These are phyloP conservation scores for Gracilaria gracilis DNA, from an alignment of 23 red algal genomes.

Conservation along the genomic window DNA sequence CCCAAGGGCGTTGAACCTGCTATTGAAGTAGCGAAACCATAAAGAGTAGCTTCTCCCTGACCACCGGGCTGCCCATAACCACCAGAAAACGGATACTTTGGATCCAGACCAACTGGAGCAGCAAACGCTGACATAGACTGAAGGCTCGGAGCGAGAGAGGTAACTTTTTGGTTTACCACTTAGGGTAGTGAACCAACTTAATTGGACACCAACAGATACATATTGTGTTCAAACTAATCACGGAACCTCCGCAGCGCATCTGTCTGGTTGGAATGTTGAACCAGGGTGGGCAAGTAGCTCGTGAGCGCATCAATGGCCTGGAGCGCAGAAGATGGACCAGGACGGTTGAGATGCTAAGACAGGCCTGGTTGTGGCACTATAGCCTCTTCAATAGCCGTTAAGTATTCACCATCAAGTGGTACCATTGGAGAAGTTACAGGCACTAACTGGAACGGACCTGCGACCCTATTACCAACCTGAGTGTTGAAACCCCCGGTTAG, in stretches of 20 bases:
- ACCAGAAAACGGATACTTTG: no score
- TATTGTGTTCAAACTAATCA: neutral
- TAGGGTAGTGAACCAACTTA: neutral
- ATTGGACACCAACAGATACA: neutral
- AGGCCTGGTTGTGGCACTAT: neutral
- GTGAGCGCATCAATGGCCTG: neutral
- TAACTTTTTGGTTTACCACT: neutral
- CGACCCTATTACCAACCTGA: neutral
- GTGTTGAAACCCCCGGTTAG: neutral
- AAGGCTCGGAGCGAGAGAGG: no score
- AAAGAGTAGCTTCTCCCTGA: no score
- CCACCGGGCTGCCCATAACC: no score
- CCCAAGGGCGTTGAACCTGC: no score
- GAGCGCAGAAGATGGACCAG: neutral
- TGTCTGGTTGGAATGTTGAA: neutral
- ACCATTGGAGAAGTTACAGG: neutral
- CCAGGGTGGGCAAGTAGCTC: neutral
- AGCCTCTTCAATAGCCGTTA: neutral
- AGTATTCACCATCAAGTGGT: neutral
- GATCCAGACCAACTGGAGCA: no score
- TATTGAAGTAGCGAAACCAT: no score
- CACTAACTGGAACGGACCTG: neutral
- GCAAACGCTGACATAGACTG: no score
- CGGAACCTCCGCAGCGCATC: neutral
- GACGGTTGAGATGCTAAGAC: neutral